Base-by-base conservation (phyloP, 768 basidiomycete species). In the Collybia nuda region DNA sequence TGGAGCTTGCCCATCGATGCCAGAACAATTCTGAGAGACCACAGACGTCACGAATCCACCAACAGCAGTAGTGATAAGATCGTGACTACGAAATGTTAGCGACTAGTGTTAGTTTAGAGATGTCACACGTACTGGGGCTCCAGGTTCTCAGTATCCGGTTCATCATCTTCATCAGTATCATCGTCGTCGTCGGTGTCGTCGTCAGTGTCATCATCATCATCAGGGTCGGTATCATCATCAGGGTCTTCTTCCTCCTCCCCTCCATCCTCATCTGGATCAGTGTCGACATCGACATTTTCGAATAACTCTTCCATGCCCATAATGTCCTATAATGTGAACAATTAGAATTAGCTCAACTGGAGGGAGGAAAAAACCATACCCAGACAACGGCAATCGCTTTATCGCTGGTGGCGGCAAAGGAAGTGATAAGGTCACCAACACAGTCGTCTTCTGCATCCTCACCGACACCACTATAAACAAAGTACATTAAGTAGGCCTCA, bases 231-330 rank as follows among this genome's bases (percentile, higher is more conserved):
- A 32, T 32, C 32, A 32, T 32, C 32, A 32, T 32, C 32, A 11
- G 32, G 32, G 32, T 32, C 32, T 32, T 32, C 32, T 32, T 32
- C 32, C 2, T 32, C 32, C 9, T 32, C 32, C 9, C 9, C 32
- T 32, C 32, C 32, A 32, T 32, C 32, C 32, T 32, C 32, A 14
- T 32, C 32, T 3, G 32, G 32, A 14, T 32, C 32, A 11, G 35
- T 46, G n/a, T 50, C 53, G 11, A 54, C 37, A 28, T 54, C 54
- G 37, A 52, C 42, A 22, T 52, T 44, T 19, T 55, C 54, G 21
- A 51, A 55, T 12, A 55, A 18, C 8, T 28, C 44, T 24, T 55
- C 46, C 29, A 42, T 32, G 22, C 37, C 38, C 21, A 42, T 40
- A 15, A 18, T 23, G 18, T 51, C 45, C 54, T 52, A 37, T 24